Percentiles rank a stretch among this genome's conserved stretches.
Conservation (phyloP, 768 basidiomycete genomes). For the Lactarius quietus region DNA sequence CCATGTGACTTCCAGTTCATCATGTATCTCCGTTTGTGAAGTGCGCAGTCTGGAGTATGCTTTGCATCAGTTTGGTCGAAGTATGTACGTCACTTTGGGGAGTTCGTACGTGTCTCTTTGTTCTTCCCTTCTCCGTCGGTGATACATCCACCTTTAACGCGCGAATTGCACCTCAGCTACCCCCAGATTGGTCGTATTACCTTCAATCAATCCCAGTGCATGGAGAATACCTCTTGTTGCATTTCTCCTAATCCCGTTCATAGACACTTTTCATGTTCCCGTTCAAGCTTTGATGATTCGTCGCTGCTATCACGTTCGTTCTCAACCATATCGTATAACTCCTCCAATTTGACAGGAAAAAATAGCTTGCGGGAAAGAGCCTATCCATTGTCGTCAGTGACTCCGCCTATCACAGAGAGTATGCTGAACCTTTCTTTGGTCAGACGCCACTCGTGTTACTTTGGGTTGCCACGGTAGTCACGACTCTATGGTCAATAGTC, state of each 20-base stretch:
- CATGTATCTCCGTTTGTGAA: neutral
- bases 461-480: neutral
- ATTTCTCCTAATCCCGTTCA: neutral
- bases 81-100: neutral
- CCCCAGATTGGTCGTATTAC: neutral
- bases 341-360: neutral
- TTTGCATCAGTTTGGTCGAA: neutral
- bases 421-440: neutral
- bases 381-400: neutral
- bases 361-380: neutral
- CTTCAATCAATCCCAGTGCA: neutral
- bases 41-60: too few species aligned
- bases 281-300: constrained; percentile 2
- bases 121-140: neutral
- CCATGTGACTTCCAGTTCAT: neutral
- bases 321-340: neutral
- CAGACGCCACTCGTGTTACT: neutral
- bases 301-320: neutral
- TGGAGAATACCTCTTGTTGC: neutral
- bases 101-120: neutral
- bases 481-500: neutral
- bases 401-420: too few species aligned
- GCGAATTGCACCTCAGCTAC: neutral
- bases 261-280: neutral
- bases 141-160: neutral